These are phyloP conservation scores for Vanilla planifolia DNA, from an alignment of 106 monocot genomes.

Conservation along the genomic window DNA sequence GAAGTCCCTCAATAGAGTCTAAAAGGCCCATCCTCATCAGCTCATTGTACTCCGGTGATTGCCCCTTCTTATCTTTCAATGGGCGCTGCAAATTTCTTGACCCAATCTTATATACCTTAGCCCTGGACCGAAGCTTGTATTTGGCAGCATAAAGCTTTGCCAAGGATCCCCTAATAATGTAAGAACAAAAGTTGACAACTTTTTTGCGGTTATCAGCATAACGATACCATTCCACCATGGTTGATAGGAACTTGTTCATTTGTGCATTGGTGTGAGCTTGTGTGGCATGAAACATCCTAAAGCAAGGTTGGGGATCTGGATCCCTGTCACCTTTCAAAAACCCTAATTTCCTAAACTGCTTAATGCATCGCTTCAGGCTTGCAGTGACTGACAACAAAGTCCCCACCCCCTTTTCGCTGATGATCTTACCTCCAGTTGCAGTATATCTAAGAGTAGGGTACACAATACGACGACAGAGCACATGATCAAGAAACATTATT, in stretches of 20 bases:
- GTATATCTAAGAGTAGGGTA: constrained; percentile 94
- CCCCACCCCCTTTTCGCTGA: constrained; percentile 97
- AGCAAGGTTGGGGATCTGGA: constrained; percentile 96
- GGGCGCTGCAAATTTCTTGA: constrained; percentile 89
- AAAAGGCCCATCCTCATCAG: constrained; percentile 88
- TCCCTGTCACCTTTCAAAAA: constrained; percentile 93
- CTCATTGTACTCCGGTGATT: constrained; percentile 88
- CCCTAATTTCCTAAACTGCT: constrained; percentile 75
- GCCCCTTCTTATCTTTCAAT: constrained; percentile 92
- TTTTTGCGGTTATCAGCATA: constrained; percentile 98
- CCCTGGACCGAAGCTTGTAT: constrained; percentile 91
- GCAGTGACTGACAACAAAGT: constrained; percentile 91
- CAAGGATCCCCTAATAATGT: constrained; percentile 86
- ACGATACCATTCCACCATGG: constrained; percentile 91
- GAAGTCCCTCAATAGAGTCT: constrained; percentile 90
- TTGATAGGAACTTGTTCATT: constrained; percentile 92
- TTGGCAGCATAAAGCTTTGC: constrained; percentile 98
- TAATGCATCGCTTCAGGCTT: constrained; percentile 87
- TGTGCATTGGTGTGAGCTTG: constrained; percentile 94
- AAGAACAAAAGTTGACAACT: constrained; percentile 91
- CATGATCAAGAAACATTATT: constrained; percentile 96
- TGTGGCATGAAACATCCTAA: constrained; percentile 97
- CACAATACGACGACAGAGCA: constrained; percentile 83
- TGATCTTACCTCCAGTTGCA: constrained; percentile 90
- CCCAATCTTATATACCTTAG: constrained; percentile 96